Evolutionary conservation across 257 asterid species (phyloP).

Genomic region (Salvia miltiorrhiza): DNA sequence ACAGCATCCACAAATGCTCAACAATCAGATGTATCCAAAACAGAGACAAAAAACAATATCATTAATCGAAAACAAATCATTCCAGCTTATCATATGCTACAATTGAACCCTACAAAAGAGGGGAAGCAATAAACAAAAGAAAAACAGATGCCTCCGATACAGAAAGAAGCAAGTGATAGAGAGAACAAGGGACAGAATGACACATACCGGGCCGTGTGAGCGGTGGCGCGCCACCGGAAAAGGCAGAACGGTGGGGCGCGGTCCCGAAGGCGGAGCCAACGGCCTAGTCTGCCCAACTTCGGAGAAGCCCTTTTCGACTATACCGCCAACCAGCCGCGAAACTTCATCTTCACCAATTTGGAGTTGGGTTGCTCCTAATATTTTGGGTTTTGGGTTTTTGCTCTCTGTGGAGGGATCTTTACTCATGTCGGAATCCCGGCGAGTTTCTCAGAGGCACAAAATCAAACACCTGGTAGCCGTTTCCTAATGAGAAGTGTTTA

Average conservation of each 20-base stretch:
- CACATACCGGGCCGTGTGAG: conserved; percentile 75
- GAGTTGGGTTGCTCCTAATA: conserved; percentile 28
- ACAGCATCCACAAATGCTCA: not conserved
- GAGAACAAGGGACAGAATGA: not conserved
- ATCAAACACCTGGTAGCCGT: not conserved
- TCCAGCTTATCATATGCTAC: not conserved
- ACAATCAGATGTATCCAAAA: not conserved
- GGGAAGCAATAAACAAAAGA: not conserved
- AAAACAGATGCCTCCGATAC: not conserved
- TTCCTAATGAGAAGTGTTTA: not conserved
- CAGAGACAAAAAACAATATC: not conserved
- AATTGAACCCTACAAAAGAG: not conserved
- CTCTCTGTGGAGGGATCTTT: conserved; percentile 24
- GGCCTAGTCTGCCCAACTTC: conserved; percentile 25
- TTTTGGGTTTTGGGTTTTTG: conserved; percentile 32
- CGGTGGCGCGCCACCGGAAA: conserved; percentile 96
- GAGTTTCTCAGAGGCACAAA: conserved; percentile 2
- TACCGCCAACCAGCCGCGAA: conserved; percentile 60
- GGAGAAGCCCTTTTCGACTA: conserved; percentile 84
- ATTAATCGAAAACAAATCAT: not conserved
- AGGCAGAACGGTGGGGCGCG: conserved; percentile 74
- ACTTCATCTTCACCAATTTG: conserved; percentile 44
- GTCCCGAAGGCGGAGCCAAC: conserved; percentile 35
- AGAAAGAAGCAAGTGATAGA: not conserved
- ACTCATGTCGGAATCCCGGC: conserved; percentile 26